phyloP scores from a whole-genome alignment of 352 stramenopile genomes.

The Plasmopara halstedii region DNA sequence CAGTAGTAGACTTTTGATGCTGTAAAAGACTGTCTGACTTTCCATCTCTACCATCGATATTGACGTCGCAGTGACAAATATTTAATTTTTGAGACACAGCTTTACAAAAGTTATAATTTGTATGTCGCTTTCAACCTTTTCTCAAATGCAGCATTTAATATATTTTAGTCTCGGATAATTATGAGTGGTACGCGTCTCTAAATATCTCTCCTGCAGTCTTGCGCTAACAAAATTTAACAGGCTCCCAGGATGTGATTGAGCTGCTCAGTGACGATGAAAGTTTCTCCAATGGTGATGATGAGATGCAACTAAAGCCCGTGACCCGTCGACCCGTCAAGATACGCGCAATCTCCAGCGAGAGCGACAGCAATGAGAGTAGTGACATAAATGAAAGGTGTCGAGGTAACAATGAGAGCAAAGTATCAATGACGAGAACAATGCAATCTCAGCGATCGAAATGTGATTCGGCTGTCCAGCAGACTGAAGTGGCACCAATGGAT shows the following conservation, averaged over 20 bases:
- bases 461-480: conserved; percentile 1
- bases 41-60: no score
- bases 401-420: not conserved
- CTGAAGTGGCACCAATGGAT: conserved; percentile 11
- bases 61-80: no score
- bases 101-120: no score
- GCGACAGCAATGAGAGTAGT: conserved; percentile 11
- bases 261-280: conserved; percentile 15
- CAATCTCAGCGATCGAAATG: conserved; percentile 2
- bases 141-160: no score
- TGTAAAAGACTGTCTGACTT: no score
- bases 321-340: conserved; percentile 3
- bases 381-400: conserved; percentile 1
- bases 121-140: no score
- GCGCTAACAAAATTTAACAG: not conserved
- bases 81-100: no score
- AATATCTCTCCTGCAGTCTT: not conserved
- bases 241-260: conserved; percentile 20
- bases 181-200: not conserved
- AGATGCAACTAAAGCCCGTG: conserved; percentile 5
- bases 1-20: no score
- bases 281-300: conserved; percentile 14
- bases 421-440: no score
- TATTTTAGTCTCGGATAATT: no score
- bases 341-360: conserved; percentile 2